phyloP scores from a whole-genome alignment of 1,284 basidiomycete genomes.

The Apiotrichum akiyoshidainum region DNA sequence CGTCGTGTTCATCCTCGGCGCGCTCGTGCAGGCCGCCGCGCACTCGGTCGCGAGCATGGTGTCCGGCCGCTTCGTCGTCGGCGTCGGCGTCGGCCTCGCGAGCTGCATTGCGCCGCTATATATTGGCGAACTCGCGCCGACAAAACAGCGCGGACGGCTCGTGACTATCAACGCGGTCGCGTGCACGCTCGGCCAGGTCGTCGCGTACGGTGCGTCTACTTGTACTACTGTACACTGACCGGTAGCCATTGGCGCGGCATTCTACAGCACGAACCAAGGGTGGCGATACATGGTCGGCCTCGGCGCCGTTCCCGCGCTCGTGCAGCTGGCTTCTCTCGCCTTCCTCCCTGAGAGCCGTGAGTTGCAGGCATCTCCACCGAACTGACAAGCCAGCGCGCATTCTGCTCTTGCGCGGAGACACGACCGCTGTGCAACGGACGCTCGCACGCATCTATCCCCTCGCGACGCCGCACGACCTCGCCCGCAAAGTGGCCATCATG shows the following conservation, averaged over 20 bases:
- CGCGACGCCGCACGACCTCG: constrained; percentile 63
- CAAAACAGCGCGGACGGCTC: constrained; percentile 69
- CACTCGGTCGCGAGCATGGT: constrained; percentile 71
- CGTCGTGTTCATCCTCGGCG: constrained; percentile 70
- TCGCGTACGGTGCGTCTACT: constrained; percentile 59
- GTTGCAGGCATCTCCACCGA: constrained; percentile 10
- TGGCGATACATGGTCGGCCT: constrained; percentile 84
- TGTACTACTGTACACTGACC: neutral
- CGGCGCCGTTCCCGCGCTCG: constrained; percentile 63
- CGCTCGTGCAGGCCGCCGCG: constrained; percentile 59
- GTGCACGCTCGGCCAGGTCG: constrained; percentile 62
- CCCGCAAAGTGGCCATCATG: constrained; percentile 63
- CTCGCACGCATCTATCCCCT: constrained; percentile 65
- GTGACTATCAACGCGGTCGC: constrained; percentile 56
- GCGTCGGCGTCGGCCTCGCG: constrained; percentile 58
- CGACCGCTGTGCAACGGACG: constrained; percentile 56
- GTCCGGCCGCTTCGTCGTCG: constrained; percentile 68
- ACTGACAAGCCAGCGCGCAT: constrained; percentile 60
- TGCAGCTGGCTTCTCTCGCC: constrained; percentile 62
- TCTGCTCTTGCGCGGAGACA: constrained; percentile 60
- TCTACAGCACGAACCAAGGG: constrained; percentile 61
- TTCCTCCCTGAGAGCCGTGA: constrained; percentile 72
- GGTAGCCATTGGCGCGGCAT: constrained; percentile 63
- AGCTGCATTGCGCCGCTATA: constrained; percentile 76
- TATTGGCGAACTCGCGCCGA: constrained; percentile 78